Base-by-base conservation (phyloP, 2,329 filamentous ascomycete species). In the Xylariaceae sp. region DNA sequence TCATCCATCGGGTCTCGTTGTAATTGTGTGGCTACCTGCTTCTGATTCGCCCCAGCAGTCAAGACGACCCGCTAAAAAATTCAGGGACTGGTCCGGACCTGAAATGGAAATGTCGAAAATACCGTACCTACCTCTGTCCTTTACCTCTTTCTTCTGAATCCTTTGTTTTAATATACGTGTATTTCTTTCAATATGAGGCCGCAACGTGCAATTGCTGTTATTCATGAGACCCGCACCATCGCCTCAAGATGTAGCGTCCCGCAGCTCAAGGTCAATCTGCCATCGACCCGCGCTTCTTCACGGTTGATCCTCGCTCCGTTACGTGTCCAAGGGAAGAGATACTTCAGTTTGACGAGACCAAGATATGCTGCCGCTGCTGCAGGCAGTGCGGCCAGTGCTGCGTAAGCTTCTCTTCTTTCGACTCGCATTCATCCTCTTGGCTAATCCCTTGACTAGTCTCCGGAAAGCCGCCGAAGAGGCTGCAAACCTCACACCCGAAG, bases 401-500 rank as follows among this genome's bases (percentile, higher is more conserved):
- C 70, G 67, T 71, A 64, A 52, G 67, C 19, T 20, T 27, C 40
- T 27, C 23, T 33, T 5, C 33, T 10, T n/a, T 7, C 33, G 20
- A n/a, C n/a, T 32, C 29, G 16, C 7, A 11, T 12, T 22, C 14
- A 7, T 14, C 39, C 23, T 22, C 11, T 40, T 32, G 33, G 32
- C n/a, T 6, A 7, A 2, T 38, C 29, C 27, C 17, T 8, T 22
- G 2, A 20, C 46, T 45, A 73, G 70, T 23, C 63, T 81, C 51
- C 74, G 53, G 52, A 54, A 70, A 55, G 74, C 77, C 51, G 75
- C 77, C 6, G 75, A 79, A 54, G 72, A 79, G 40, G 74, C 76
- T 45, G 70, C 74, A 29, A 67, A 67, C 52, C 69, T 80, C 52
- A 79, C 77, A 4, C 69, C 75, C 56, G 78, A 81, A 55, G 71